Evolutionary conservation across 2,329 filamentous ascomycete species (phyloP).

Genomic region (Stachybotrys echinatus): DNA sequence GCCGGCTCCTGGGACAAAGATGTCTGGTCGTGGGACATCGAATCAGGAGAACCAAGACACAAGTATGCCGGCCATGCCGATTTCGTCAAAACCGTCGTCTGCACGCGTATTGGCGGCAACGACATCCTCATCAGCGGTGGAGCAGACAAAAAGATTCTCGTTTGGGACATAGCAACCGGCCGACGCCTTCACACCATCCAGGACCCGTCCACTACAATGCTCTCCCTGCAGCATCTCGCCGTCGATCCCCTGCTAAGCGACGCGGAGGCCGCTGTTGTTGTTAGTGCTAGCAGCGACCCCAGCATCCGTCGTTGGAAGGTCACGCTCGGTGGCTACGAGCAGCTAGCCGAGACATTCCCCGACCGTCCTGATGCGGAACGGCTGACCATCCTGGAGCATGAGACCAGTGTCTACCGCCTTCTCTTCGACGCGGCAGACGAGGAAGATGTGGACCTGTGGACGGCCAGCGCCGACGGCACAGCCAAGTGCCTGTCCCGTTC

Average conservation of each 20-base stretch:
- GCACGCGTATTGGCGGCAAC: constrained; percentile 53
- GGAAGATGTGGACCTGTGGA: constrained; percentile 76
- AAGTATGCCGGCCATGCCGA: constrained; percentile 76
- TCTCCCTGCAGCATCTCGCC: constrained; percentile 74
- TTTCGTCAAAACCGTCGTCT: constrained; percentile 81
- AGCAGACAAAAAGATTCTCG: constrained; percentile 72
- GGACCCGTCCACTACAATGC: constrained; percentile 63
- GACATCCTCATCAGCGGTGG: constrained; percentile 68
- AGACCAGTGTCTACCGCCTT: constrained; percentile 84
- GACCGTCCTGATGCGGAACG: constrained; percentile 34
- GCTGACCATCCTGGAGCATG: constrained; percentile 67
- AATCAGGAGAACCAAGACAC: constrained; percentile 45
- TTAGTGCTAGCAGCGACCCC: constrained; percentile 76
- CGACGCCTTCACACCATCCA: constrained; percentile 70
- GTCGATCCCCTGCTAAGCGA: constrained; percentile 63
- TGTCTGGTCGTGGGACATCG: constrained; percentile 77
- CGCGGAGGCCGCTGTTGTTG: constrained; percentile 49
- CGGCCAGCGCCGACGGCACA: constrained; percentile 85
- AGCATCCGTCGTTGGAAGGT: constrained; percentile 76
- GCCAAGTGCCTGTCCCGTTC: constrained; percentile 71
- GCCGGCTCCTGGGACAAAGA: constrained; percentile 94
- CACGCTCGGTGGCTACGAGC: constrained; percentile 43
- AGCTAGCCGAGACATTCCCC: constrained; percentile 43
- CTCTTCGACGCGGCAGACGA: constrained; percentile 60
- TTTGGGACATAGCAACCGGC: constrained; percentile 73